Evolutionary conservation across 306 rosid species (phyloP).

Genomic region (Glycine latifolia): DNA sequence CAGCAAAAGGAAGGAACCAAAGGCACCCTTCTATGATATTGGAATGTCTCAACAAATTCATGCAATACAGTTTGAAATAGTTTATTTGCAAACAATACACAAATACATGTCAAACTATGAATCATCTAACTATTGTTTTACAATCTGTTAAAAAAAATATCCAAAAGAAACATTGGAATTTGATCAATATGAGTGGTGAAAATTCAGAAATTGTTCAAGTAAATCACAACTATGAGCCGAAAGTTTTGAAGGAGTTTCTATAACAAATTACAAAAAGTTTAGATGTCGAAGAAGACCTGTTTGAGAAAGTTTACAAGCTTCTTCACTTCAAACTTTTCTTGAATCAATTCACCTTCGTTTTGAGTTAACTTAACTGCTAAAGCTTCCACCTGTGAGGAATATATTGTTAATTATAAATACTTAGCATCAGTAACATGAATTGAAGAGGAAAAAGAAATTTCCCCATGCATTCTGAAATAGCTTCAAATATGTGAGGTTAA

Average conservation of each 20-base stretch:
- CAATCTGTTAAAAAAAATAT: background rate
- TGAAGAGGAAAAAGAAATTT: slow-evolving; percentile 18
- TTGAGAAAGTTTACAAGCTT: slow-evolving; percentile 92
- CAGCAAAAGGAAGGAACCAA: slow-evolving; percentile 26
- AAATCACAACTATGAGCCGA: slow-evolving; percentile 30
- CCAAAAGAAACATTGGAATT: slow-evolving; percentile 22
- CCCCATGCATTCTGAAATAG: slow-evolving; percentile 21
- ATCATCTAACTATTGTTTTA: background rate
- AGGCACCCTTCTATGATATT: slow-evolving; percentile 21
- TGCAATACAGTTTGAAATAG: slow-evolving; percentile 16
- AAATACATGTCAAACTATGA: slow-evolving; percentile 25
- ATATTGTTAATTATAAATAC: slow-evolving; percentile 32
- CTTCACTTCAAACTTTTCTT: slow-evolving; percentile 98
- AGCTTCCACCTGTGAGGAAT: slow-evolving; percentile 85
- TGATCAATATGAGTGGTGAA: background rate
- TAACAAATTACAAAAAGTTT: slow-evolving; percentile 13
- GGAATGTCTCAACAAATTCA: slow-evolving; percentile 22
- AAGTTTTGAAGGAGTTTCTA: slow-evolving; percentile 27
- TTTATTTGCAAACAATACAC: background rate
- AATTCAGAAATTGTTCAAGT: slow-evolving; percentile 27
- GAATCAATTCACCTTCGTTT: slow-evolving; percentile 97
- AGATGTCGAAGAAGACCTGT: slow-evolving; percentile 62
- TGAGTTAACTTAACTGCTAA: slow-evolving; percentile 96
- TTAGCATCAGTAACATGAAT: slow-evolving; percentile 26
- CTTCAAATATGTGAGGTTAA: background rate